Base-by-base conservation (phyloP, 257 asterid genomes). In the Henckelia pumila region DNA sequence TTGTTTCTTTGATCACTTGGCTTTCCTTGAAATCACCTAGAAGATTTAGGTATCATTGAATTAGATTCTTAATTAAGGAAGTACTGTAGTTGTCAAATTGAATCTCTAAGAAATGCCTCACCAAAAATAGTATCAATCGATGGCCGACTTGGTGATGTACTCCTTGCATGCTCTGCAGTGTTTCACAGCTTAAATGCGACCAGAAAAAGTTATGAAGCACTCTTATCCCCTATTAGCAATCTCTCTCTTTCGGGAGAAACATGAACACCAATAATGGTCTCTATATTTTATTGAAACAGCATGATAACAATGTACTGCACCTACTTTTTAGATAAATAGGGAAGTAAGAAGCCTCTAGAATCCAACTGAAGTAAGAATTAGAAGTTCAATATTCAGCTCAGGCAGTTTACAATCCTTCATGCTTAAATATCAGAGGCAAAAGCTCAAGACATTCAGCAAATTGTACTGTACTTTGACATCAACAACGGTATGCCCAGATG, bases 41-140 rank as follows among this genome's bases (percentile, higher is more conserved):
- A 25, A 57, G 47, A 66, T 17, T 40, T 11, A 29, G 52, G 52
- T 32, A 29, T 13, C 44, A 68, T 61, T 33, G 8, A 32, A 44
- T 67, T 56, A 71, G 75, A 70, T 40, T 32, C 58, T 14, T 59
- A 50, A 28, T 56, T 57, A 55, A 60, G 30, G 6, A 11, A 49
- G 21, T 29, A n/a, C n/a, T n/a, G 13, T 3, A 9, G 52, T 40
- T 56, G 14, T 21, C 40, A 49, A 14, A 23, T 37, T 50, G 40
- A 25, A 52, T 47, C 32, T 13, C 32, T 59, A 64, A 73, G 11
- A 8, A 35, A 59, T 22, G 35, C 10, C 84, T 79, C 63, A 84
- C 95, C 82, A 55, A 88, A 85, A 69, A 84, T 69, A 49, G 92
- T 76, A 75, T 84, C 83, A 52, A 84, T 76, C 37, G 95, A 87